Evolutionary conservation across 257 asterid genomes (phyloP), one percentile per base, ranked within the genome.

Genomic region (Lavandula angustifolia): DNA sequence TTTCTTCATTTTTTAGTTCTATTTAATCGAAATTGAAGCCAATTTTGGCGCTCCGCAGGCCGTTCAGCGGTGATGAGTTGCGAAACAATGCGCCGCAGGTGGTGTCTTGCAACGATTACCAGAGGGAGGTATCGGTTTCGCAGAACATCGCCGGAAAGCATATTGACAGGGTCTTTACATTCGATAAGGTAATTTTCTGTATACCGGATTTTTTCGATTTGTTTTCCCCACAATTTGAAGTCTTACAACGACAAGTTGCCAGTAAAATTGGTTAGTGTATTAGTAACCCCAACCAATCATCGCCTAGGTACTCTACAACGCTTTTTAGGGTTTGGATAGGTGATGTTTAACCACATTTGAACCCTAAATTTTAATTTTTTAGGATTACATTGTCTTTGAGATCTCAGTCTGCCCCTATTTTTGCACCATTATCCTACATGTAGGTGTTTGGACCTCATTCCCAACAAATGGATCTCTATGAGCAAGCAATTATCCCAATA

Each of bases 71-170:
- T 1, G 99, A 92, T 0, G 97, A 92, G 78, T 67, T 86, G 75
- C 75, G 87, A 70, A 87, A 62, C 75, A 89, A 92, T 42, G 98
- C 95, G 9, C 96, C 98, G 5, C 95, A 87, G 78, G 97, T 92
- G n/a, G 82, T 92, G 59, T 78, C 92, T 16, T 92, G 99, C 62
- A 84, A 86, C 54, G 99, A 92, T 4, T 83, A 77, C 74, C 81
- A 77, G 69, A 77, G 89, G 62, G 99, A 94, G 76, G 99, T 94
- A 0, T 61, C 86, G 0, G 92, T 94, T 3, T 84, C 96, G 2
- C 99, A 94, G 69, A 87, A 65, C 62, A 86, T 92, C 43, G 97
- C 99, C 13, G 96, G 92, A 4, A 92, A 92, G 76, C 97, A 89
- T 13, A 72, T 87, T 4, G 97, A 90, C 69, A 80, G 94, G 76